These are phyloP conservation scores for Geotrichum candidum DNA, from an alignment of 1,139 yeast genomes.

Conservation along the genomic window DNA sequence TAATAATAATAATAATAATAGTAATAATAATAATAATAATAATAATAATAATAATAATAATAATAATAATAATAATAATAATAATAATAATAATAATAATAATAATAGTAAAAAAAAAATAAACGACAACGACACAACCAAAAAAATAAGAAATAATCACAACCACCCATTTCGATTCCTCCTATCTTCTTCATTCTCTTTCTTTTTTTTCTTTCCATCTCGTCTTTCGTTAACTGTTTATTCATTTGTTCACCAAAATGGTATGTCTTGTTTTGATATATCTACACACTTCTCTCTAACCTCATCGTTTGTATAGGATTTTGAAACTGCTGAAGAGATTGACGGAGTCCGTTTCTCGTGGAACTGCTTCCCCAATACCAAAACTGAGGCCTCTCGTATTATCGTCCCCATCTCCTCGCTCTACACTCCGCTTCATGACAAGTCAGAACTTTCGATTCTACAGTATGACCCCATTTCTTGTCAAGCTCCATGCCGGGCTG, in stretches of 20 bases:
- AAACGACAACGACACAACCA: background rate
- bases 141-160: background rate
- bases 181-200: too few relatives aligned
- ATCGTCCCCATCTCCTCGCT: too few relatives aligned
- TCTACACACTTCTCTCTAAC: background rate
- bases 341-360: too few relatives aligned
- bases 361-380: too few relatives aligned
- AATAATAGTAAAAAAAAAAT: background rate
- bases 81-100: background rate
- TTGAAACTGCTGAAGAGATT: too few relatives aligned
- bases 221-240: background rate
- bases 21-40: background rate
- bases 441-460: too few relatives aligned
- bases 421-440: too few relatives aligned
- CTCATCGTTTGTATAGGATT: too few relatives aligned
- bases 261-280: background rate
- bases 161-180: background rate
- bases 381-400: too few relatives aligned
- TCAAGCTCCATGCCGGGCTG: too few relatives aligned
- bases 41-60: background rate
- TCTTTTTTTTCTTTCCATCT: too few relatives aligned
- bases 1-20: background rate
- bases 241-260: background rate
- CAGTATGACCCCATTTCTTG: too few relatives aligned
- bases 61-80: background rate